phyloP scores from a whole-genome alignment of 2,329 filamentous ascomycete species.

The Fusarium virguliforme region DNA sequence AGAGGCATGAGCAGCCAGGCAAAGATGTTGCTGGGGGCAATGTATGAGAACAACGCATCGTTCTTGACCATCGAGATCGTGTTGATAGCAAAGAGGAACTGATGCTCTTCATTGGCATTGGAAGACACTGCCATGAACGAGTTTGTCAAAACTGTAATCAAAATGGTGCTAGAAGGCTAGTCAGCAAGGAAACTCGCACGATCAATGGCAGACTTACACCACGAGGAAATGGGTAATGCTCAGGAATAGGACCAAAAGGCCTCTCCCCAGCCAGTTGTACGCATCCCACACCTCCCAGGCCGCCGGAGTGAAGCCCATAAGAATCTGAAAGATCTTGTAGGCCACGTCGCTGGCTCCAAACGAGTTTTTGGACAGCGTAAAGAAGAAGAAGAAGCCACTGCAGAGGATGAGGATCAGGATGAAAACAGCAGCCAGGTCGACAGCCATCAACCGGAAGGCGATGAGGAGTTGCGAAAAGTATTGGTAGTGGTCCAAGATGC shows the following conservation, averaged over 20 bases:
- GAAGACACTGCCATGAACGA: conserved; percentile 96
- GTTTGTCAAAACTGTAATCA: conserved; percentile 96
- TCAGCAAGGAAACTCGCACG: conserved; percentile 16
- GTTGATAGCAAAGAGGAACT: conserved; percentile 95
- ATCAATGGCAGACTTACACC: conserved; percentile 67
- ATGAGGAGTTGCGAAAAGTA: conserved; percentile 97
- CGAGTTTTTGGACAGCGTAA: conserved; percentile 83
- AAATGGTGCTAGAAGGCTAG: conserved; percentile 74
- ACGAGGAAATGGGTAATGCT: conserved; percentile 97
- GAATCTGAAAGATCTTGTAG: conserved; percentile 91
- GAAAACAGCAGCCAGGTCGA: conserved; percentile 88
- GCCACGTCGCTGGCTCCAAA: conserved; percentile 83
- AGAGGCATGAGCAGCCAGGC: conserved; percentile 91
- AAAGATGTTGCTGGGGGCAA: conserved; percentile 91
- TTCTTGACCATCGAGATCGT: conserved; percentile 99
- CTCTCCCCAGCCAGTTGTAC: conserved; percentile 85
- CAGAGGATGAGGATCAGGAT: conserved; percentile 89
- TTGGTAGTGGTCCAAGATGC: conserved; percentile 92
- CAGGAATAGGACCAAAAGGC: conserved; percentile 84
- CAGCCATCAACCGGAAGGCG: conserved; percentile 93
- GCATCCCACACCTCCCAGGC: conserved; percentile 89
- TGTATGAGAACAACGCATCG: conserved; percentile 94
- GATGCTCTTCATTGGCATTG: conserved; percentile 93
- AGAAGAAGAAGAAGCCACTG: conserved; percentile 96
- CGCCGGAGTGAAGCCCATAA: conserved; percentile 96